Evolutionary conservation across 2,329 filamentous ascomycete species (phyloP), one percentile per base, ranked within the genome.

Genomic region (Paramyrothecium sp.): DNA sequence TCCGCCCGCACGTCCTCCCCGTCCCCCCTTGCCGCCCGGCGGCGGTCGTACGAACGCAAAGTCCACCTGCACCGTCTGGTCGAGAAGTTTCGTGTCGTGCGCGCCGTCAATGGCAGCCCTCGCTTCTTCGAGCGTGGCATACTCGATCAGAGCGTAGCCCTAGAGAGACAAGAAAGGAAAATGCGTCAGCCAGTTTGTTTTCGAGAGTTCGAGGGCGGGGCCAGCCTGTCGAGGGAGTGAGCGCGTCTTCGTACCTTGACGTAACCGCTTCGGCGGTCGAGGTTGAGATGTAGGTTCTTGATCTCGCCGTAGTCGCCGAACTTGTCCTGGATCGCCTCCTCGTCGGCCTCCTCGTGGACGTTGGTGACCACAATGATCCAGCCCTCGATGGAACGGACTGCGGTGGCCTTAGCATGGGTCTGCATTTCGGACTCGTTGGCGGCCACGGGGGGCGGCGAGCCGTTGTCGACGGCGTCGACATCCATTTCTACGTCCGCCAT

Each of bases 331-430:
- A 95, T 73, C 50, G 90, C 88, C 77, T 95, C 91, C 75, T 95
- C 91, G 65, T 89, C 89, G 53, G 91, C 90, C 73, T 95, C 91
- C 71, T 95, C 91, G 77, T 95, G 91, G 34, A 95, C 89, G 69
- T 95, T 95, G 54, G 90, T 93, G 63, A 91, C 90, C 61, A 92
- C 87, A 68, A 95, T 81, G 73, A 95, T 95, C 91, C 91, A 95
- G 65, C 91, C 91, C 75, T 95, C 91, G 69, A 95, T 93, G 56
- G 89, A 92, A 67, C 91, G 90, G 58, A 95, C 91, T 22, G 91
- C 91, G 1, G 88, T 91, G 56, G 90, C 90, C 70, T 89, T 89
- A 41, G 83, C 80, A 66, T 85, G 83, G 7, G 90, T 93, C 67
- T 86, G 86, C 81, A 91, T 89, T 68, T 89, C 86, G 66, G 79